phyloP scores from a whole-genome alignment of 2,329 filamentous ascomycete genomes.

The Colletotrichum musicola region DNA sequence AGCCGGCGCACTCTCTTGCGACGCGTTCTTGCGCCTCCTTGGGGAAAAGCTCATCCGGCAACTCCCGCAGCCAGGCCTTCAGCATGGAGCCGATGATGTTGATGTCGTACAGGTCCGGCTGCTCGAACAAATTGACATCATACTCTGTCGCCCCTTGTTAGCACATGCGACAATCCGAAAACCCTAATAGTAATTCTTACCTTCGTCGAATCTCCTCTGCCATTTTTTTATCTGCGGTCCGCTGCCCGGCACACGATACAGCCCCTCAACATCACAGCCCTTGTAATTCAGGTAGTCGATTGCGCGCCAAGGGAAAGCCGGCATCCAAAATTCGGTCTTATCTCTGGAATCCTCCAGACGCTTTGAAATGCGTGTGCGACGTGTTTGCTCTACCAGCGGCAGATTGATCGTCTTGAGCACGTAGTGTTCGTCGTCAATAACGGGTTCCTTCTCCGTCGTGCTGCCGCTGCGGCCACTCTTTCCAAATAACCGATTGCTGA shows the following conservation, averaged over 20 bases:
- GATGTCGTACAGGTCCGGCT: constrained; percentile 91
- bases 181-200: constrained; percentile 53
- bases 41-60: constrained; percentile 95
- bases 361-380: constrained; percentile 92
- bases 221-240: constrained; percentile 92
- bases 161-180: too few relatives aligned
- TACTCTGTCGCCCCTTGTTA: constrained; percentile 65
- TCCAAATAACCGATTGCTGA: constrained; percentile 86
- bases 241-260: constrained; percentile 93
- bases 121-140: constrained; percentile 91
- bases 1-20: constrained; percentile 81
- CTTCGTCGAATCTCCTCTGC: constrained; percentile 90
- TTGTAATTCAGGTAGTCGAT: constrained; percentile 98
- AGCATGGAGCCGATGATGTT: constrained; percentile 97
- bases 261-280: constrained; percentile 90
- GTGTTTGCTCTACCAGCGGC: constrained; percentile 88
- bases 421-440: constrained; percentile 86
- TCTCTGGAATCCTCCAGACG: constrained; percentile 88
- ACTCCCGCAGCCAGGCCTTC: constrained; percentile 93
- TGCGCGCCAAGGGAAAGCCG: constrained; percentile 91
- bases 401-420: constrained; percentile 86
- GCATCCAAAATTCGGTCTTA: constrained; percentile 99
- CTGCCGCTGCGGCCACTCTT: constrained; percentile 81
- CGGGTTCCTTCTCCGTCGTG: constrained; percentile 72
- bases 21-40: constrained; percentile 86